Evolutionary conservation across 208 protist genomes (phyloP), one percentile per base, ranked within the genome.

Genomic region (Wallacemonas sp.): DNA sequence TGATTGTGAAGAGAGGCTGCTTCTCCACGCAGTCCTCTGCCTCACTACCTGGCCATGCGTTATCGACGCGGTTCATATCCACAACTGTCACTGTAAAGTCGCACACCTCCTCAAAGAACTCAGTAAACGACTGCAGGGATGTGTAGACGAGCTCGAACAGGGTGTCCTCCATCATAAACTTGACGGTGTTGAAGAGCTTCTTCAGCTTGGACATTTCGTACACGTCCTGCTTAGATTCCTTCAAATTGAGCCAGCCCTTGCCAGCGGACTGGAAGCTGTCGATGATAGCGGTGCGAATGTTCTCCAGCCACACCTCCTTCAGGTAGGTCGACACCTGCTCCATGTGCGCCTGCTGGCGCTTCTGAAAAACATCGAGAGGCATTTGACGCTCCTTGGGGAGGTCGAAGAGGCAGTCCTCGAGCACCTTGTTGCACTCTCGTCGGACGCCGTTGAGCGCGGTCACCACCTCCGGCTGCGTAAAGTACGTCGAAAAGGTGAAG

Each of bases 221-320:
- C 30, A 98, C 96, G 45, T 97, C 92, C 62, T 96, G 82, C 65
- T 93, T 95, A 26, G 73, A 84, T 70, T 99, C 98, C 33, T 88
- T 70, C 47, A 99, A 79, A 77, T 99, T 99, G 44, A 99, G 86
- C 97, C 98, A 99, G n/a, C 98, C 98, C 72, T 99, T 99, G 26
- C 96, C 97, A 4, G 98, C 86, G n/a, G 90, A 89, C 59, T 82
- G 70, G 47, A 99, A 94, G 72, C 88, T 91, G 21, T 75, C 63
- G 27, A 73, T 70, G 70, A 99, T 95, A 36, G 86, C 81, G 21
- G 84, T 83, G 64, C 96, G 95, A 26, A 98, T 87, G 53, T 82
- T 88, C 58, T 90, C 70, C 39, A 94, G 69, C 96, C 97, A 98
- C 27, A 81, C 77, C 27, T 88, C 83, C 71, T 96, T 97, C 27